Conservation (phyloP, 2,329 filamentous ascomycete genomes). For the Lasiodiplodia gonubiensis region DNA sequence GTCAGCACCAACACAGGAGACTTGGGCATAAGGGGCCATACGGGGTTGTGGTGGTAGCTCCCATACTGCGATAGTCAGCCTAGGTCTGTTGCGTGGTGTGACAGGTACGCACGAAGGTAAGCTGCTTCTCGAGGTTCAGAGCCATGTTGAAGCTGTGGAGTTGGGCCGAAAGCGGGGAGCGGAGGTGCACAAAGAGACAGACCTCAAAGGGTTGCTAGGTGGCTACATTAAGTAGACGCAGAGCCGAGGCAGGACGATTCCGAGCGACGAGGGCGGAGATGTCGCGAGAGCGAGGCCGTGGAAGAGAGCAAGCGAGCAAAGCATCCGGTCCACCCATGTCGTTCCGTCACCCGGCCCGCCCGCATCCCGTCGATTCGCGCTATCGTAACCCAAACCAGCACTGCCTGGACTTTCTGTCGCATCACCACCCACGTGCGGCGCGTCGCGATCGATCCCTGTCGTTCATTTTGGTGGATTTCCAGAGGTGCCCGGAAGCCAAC, state of each 20-base stretch:
- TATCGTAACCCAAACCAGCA: background rate
- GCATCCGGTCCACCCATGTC: too few species aligned
- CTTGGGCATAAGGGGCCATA: conserved; percentile 46
- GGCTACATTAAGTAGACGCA: conserved; percentile 22
- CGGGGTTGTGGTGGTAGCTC: conserved; percentile 77
- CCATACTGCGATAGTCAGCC: conserved; percentile 67
- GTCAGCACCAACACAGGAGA: conserved; percentile 33
- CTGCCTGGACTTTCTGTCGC: background rate
- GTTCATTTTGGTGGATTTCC: background rate
- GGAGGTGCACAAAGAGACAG: conserved; percentile 25
- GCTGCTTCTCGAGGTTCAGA: conserved; percentile 80
- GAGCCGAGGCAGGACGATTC: conserved; percentile 1
- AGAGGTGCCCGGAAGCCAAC: background rate
- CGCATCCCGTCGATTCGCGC: too few species aligned
- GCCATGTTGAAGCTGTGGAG: conserved; percentile 47
- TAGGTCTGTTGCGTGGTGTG: background rate
- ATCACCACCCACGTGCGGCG: background rate
- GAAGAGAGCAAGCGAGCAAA: background rate
- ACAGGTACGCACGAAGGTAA: conserved; percentile 72
- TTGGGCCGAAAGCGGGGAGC: conserved; percentile 18
- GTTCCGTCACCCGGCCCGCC: too few species aligned
- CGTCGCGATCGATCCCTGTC: conserved; percentile 3
- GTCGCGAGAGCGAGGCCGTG: conserved; percentile 4
- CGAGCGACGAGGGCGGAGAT: conserved; percentile 10
- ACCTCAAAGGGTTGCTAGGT: conserved; percentile 7